Base-by-base conservation (phyloP, 352 stramenopile species). In the Globisporangium uncinulatum region DNA sequence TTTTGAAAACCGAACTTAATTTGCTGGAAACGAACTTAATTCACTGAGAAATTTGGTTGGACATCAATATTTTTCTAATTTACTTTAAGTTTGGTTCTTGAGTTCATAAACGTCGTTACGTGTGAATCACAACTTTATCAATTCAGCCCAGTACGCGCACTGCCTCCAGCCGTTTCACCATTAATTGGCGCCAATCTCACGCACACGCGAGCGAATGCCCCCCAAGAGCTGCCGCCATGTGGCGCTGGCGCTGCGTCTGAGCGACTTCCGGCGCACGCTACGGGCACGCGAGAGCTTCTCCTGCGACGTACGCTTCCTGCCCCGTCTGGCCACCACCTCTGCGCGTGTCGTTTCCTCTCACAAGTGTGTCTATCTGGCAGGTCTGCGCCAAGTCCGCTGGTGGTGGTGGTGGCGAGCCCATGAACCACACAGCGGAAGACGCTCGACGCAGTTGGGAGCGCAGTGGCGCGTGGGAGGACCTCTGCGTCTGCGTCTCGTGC, bases 181-280 rank as follows among this genome's bases (percentile, higher is more conserved):
- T 29, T 29, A 29, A 29, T 29, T 29, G 24, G 24, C 24, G 37
- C 37, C 44, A 31, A 49, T 24, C n/a, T 45, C 39, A n/a, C 43
- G 17, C 8, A 29, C 17, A 29, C 24, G 19, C 37, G 24, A 41
- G 14, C 4, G 34, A 54, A 64, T 59, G 51, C 19, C 58, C 24
- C 57, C 69, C 56, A 84, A 80, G 64, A 74, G 65, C 64, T 87
- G 76, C 51, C 76, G 76, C 54, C 76, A 87, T 55, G 74, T 80
- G 54, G 61, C 66, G 34, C 76, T 83, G 57, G 70, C 76, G 61
- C 68, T 83, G 58, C 72, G 68, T 2, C 51, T 80, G 19, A 20
- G 56, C 6, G 76, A 87, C 3, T 76, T 85, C 53, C 76, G 76
- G 24, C 74, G 74, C 42, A 72, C 71, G 51, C 70, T 87, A 19